Evolutionary conservation across 176 grass and related monocot genomes (phyloP).

Genomic region (Bonia amplexicaulis): DNA sequence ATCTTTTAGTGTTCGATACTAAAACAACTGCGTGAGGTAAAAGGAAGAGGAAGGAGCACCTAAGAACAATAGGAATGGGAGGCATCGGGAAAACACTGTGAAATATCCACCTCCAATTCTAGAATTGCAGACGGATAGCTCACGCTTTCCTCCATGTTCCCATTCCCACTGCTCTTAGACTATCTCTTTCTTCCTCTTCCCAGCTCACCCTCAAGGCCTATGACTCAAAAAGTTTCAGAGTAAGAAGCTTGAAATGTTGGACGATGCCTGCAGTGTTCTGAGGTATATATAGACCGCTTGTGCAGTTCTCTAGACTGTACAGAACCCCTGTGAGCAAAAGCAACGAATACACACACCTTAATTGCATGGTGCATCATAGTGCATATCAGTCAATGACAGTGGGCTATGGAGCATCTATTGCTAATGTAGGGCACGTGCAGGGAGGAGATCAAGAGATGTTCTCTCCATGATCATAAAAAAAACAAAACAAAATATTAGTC

Average conservation of each 20-base stretch:
- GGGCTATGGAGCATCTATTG: not conserved
- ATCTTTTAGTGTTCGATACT: not conserved
- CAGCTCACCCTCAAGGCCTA: not conserved
- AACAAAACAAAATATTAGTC: not conserved
- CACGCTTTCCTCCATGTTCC: constrained; percentile 30
- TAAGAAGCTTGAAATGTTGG: not conserved
- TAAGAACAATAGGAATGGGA: constrained; percentile 21
- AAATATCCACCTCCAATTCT: not conserved
- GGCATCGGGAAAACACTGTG: constrained; percentile 21
- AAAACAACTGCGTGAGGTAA: not conserved
- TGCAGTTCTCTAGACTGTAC: not conserved
- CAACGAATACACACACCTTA: not conserved
- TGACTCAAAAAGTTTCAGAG: not conserved
- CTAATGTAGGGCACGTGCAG: not conserved
- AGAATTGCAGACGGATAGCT: not conserved
- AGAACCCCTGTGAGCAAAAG: not conserved
- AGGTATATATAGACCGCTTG: constrained; percentile 1
- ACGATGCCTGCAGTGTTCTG: not conserved
- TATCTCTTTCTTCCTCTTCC: constrained; percentile 16
- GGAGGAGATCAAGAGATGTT: not conserved
- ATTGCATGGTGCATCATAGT: not conserved
- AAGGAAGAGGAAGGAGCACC: constrained; percentile 14
- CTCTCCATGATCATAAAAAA: not conserved
- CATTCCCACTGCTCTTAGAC: constrained; percentile 10
- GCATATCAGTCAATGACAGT: not conserved